Evolutionary conservation across 2,329 filamentous ascomycete species (phyloP).

Genomic region (Fusarium multiceps): DNA sequence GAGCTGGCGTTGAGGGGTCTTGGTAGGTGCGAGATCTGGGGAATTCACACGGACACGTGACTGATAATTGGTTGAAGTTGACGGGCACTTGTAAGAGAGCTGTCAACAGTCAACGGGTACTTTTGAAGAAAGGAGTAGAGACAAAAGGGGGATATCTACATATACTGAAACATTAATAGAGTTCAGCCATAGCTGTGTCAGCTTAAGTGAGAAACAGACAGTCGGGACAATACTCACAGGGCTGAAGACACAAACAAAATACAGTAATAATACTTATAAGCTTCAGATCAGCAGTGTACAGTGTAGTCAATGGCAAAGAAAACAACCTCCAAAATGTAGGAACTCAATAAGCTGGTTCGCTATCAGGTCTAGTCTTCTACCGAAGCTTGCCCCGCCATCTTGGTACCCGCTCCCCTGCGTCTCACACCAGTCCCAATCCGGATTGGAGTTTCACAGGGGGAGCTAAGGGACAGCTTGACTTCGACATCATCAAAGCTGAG

Average conservation of each 20-base stretch:
- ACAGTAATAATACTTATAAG: neutral
- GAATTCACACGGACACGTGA: slow-evolving; percentile 47
- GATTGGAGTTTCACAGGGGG: slow-evolving; percentile 37
- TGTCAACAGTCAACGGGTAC: neutral
- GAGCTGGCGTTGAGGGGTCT: slow-evolving; percentile 44
- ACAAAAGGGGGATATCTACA: neutral
- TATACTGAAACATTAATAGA: neutral
- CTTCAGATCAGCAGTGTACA: slow-evolving; percentile 20
- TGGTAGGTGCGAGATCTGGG: slow-evolving; percentile 24
- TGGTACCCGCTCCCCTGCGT: slow-evolving; percentile 40
- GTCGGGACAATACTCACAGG: slow-evolving; percentile 5
- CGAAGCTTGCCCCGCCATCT: slow-evolving; percentile 42
- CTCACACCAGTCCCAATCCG: slow-evolving; percentile 40
- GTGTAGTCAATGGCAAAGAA: slow-evolving; percentile 29
- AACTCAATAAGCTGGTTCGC: slow-evolving; percentile 29
- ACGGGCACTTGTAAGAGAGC: slow-evolving; percentile 5
- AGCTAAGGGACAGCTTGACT: slow-evolving; percentile 48
- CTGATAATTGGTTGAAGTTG: slow-evolving; percentile 19
- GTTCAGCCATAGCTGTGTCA: neutral
- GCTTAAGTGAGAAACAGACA: neutral
- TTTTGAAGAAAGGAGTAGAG: neutral
- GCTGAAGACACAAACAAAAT: neutral
- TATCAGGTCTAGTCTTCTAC: slow-evolving; percentile 39
- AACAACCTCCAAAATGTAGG: slow-evolving; percentile 15
- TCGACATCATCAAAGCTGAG: slow-evolving; percentile 43